Percentiles rank a stretch among this genome's conserved stretches.
Conservation (phyloP, 352 stramenopile genomes). For the Globisporangium alternatum region DNA sequence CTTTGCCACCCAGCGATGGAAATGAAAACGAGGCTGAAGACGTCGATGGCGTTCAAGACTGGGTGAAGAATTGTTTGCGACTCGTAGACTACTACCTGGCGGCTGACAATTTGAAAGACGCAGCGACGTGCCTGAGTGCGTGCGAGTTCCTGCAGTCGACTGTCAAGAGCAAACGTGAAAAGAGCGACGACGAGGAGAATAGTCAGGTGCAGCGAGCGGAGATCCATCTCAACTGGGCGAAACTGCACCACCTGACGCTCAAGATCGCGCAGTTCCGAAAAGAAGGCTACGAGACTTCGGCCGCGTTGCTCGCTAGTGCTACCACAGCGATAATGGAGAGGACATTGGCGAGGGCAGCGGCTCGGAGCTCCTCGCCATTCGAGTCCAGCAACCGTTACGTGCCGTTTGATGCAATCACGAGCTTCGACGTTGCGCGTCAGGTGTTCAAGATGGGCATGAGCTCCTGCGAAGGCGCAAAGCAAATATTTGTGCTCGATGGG, state of each 20-base stretch:
- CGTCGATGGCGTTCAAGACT: conserved; percentile 39
- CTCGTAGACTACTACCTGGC: conserved; percentile 66
- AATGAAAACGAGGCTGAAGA: conserved; percentile 1
- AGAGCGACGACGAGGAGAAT: conserved; percentile 20
- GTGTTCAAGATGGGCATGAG: conserved; percentile 65
- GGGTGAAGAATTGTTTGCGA: conserved; percentile 51
- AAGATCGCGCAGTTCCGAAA: conserved; percentile 32
- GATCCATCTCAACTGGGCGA: conserved; percentile 46
- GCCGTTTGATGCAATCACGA: conserved; percentile 21
- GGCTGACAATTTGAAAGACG: conserved; percentile 37
- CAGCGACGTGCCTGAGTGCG: conserved; percentile 42
- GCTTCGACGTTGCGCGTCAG: conserved; percentile 47
- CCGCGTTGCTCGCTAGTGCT: neutral
- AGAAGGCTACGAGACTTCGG: conserved; percentile 18
- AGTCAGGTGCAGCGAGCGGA: conserved; percentile 30
- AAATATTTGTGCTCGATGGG: conserved; percentile 56
- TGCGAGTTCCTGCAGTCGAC: conserved; percentile 39
- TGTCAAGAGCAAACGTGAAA: neutral
- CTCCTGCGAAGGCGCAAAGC: conserved; percentile 36
- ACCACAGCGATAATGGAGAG: conserved; percentile 23
- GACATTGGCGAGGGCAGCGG: conserved; percentile 14
- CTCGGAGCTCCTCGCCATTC: neutral
- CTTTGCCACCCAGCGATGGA: conserved; percentile 1
- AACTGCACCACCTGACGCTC: conserved; percentile 47
- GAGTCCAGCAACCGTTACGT: conserved; percentile 29